Evolutionary conservation across 139 green algal species (phyloP).

Genomic region (Chlamydomonas eustigma): DNA sequence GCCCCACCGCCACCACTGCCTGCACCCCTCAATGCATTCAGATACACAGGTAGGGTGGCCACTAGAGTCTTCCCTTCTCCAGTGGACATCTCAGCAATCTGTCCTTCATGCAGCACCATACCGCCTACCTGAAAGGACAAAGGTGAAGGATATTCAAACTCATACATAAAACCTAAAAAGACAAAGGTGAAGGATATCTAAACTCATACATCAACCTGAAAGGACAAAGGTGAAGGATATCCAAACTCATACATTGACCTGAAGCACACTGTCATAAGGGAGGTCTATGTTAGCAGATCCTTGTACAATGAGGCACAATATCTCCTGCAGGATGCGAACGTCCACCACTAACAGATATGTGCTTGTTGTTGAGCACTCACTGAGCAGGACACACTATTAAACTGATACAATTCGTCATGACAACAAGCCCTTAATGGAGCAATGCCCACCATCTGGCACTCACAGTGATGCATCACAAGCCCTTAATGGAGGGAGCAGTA

Average conservation of each 20-base stretch:
- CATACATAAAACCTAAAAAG: too few species aligned
- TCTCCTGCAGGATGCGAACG: too few species aligned
- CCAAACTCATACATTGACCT: too few species aligned
- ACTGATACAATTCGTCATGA: not conserved
- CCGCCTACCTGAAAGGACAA: slow-evolving; percentile 48
- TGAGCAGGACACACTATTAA: too few species aligned
- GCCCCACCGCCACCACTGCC: slow-evolving; percentile 60
- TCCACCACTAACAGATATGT: too few species aligned
- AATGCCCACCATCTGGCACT: slow-evolving; percentile 79
- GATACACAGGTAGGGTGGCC: slow-evolving; percentile 52
- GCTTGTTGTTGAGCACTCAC: too few species aligned
- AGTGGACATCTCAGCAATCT: slow-evolving; percentile 97
- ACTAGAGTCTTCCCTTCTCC: slow-evolving; percentile 87
- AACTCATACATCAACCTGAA: slow-evolving; percentile 54
- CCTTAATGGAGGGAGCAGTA: slow-evolving; percentile 55
- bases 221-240: not conserved
- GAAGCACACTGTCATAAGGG: too few species aligned
- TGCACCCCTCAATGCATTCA: slow-evolving; percentile 53
- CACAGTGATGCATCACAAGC: slow-evolving; percentile 89
- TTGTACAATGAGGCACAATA: not conserved
- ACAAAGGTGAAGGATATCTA: too few species aligned
- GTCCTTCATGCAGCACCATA: slow-evolving; percentile 90
- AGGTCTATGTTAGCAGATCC: too few species aligned
- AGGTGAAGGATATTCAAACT: too few species aligned
- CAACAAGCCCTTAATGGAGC: not conserved